Evolutionary conservation across 768 basidiomycete genomes (phyloP), one percentile per base, ranked within the genome.

Genomic region (Ramaria sp.): DNA sequence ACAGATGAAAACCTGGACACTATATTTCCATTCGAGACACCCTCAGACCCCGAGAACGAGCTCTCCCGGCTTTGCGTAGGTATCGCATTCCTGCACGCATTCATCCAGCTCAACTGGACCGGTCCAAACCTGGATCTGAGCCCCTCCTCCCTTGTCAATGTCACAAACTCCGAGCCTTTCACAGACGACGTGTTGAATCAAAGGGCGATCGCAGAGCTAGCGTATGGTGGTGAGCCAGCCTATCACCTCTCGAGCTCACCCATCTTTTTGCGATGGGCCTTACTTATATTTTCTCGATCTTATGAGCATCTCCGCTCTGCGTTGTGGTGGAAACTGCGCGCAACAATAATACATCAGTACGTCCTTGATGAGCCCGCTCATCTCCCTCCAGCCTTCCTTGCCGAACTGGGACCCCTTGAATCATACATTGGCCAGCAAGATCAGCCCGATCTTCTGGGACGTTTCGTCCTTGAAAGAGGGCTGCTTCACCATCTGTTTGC

Each of bases 71-170:
- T 98, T 37, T 66, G 78, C 10, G 59, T 91, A 9, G 90, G 81
- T 0, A 74, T 95, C 9, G 82, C 91, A 5, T 85, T 84, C 58
- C 73, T 97, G 22, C 91, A 96, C 59, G 81, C 88, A 0, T 99
- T 94, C 70, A 73, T 93, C 4, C 96, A 99, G 66, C 76, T 73
- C 27, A 99, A 99, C 68, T 99, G 93, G 92, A 97, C 94, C 0
- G 96, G 96, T 5, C 96, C 96, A 2, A 77, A 87, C 61, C 76
- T 96, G 41, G 71, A 81, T 56, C 66, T 93, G 58, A 66, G 68
- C 58, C 64, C 75, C 60, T 0, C 53, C 43, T 61, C 69, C 59
- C 50, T 73, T 45, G 71, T 78, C 24, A 13, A 15, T 47, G 36
- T 41, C 25, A 60, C 73, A 47, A 73, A 78, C 66, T 25, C 52